phyloP scores from a whole-genome alignment of 139 green algal species.

The Asterochloris erici region DNA sequence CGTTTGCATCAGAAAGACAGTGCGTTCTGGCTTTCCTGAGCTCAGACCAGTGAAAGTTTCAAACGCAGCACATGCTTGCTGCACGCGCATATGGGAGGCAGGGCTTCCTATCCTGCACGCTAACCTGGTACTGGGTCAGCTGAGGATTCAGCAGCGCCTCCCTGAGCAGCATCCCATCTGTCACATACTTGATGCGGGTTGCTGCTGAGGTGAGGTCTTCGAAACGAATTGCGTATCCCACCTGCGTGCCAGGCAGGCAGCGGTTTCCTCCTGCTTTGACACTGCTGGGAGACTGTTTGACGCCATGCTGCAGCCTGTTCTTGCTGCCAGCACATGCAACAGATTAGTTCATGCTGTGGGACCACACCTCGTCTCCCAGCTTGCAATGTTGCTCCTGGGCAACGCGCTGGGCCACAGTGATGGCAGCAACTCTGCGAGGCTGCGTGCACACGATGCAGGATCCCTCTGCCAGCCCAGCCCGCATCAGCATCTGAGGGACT shows the following conservation, averaged over 20 bases:
- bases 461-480: constrained; percentile 40
- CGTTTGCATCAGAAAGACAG: neutral
- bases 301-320: neutral
- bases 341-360: neutral
- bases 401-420: constrained; percentile 77
- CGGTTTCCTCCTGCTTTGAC: neutral
- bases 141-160: constrained; percentile 84
- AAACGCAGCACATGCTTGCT: too few relatives aligned
- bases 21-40: neutral
- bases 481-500: constrained; percentile 75
- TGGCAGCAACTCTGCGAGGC: constrained; percentile 76
- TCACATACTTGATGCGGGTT: constrained; percentile 86
- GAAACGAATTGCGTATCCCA: constrained; percentile 84
- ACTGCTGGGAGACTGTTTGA: neutral
- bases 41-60: too few relatives aligned
- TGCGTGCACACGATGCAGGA: constrained; percentile 69
- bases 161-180: constrained; percentile 94
- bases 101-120: too few relatives aligned
- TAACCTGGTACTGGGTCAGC: constrained; percentile 63
- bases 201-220: constrained; percentile 61
- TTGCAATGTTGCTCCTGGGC: constrained; percentile 75
- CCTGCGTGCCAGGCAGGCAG: constrained; percentile 18
- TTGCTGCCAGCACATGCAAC: neutral
- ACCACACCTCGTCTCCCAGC: constrained; percentile 60
- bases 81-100: too few relatives aligned